Evolutionary conservation across 345 rosid genomes (phyloP), one percentile per base, ranked within the genome.

Genomic region (Gossypium herbaceum): DNA sequence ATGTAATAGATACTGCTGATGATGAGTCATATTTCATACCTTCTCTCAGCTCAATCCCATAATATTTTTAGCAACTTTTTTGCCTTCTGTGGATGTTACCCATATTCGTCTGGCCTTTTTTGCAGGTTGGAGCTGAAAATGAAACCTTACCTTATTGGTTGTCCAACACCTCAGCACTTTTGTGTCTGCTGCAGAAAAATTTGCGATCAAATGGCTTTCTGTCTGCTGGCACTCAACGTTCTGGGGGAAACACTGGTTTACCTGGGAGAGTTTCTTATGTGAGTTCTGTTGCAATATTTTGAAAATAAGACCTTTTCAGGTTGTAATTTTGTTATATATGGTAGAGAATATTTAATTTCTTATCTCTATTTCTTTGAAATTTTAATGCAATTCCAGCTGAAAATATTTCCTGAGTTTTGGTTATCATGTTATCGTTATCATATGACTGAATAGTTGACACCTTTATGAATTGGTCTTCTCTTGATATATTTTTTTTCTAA

Each of bases 101-200:
- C 48, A 25, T 75, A n/a, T 47, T 73, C 41, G 41, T 60, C 39
- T n/a, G 65, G 47, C 58, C 71, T 55, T 19, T 75, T 44, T 84
- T 84, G 79, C 93, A 93, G 99, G 93, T 78, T 75, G 92, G 88
- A 41, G 87, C 90, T 81, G 99, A 93, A 80, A 85, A 80, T 70
- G 72, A 34, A 58, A 83, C 83, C 50, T 89, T 93, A 75, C 98
- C 98, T 68, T 95, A 95, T 80, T 95, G 99, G 99, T 84, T 95
- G 72, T 87, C 98, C 76, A 93, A 91, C 82, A 73, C 98, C 47
- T 90, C 97, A n/a, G 97, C 99, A 76, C 99, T 95, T 76, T 82
- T 95, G 68, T 95, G 99, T 85, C 93, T 93, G 63, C 85, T 95
- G 78, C 99, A 91, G 85, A 89, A 94, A 78, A 93, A 93, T 81